Conservation (phyloP, 306 rosid species). For the Corylus americana region DNA sequence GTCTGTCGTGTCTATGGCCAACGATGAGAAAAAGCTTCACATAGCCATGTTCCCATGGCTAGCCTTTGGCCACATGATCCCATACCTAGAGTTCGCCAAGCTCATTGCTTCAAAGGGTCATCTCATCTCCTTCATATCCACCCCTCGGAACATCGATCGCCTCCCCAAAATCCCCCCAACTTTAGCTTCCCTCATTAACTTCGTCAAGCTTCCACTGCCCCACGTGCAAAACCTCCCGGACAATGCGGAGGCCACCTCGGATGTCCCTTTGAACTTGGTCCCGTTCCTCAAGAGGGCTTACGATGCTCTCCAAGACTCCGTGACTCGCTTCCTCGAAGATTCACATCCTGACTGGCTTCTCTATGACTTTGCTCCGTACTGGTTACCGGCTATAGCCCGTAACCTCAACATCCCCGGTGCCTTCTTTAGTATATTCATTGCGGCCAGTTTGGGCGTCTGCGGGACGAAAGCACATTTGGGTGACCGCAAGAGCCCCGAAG, state of each 20-base stretch:
- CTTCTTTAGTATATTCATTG: constrained; percentile 25
- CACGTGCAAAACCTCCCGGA: constrained; percentile 33
- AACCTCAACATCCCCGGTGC: constrained; percentile 18
- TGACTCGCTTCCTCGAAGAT: constrained; percentile 24
- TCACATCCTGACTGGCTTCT: constrained; percentile 40
- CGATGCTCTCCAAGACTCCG: constrained; percentile 39
- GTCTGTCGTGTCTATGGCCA: not conserved
- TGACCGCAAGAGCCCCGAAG: constrained; percentile 17
- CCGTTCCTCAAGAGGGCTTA: constrained; percentile 43
- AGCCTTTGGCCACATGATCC: constrained; percentile 59
- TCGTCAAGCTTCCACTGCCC: constrained; percentile 45
- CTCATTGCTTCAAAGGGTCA: constrained; percentile 62
- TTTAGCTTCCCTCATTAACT: constrained; percentile 23
- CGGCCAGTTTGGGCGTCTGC: not conserved
- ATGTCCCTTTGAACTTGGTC: constrained; percentile 40
- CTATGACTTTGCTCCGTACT: constrained; percentile 29
- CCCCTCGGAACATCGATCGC: constrained; percentile 52
- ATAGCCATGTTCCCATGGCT: constrained; percentile 70
- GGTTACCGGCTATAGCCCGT: constrained; percentile 20
- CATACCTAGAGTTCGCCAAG: constrained; percentile 49
- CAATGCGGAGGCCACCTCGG: constrained; percentile 48
- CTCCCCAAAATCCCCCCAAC: constrained; percentile 45
- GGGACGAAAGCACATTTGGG: constrained; percentile 10
- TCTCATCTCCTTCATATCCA: constrained; percentile 43
- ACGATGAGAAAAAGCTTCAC: constrained; percentile 29